A percentile compares a stretch with the other conserved stretches of the same genome.
phyloP scores from a whole-genome alignment of 2,329 filamentous ascomycete genomes.

The Ceratocystis albifundus region DNA sequence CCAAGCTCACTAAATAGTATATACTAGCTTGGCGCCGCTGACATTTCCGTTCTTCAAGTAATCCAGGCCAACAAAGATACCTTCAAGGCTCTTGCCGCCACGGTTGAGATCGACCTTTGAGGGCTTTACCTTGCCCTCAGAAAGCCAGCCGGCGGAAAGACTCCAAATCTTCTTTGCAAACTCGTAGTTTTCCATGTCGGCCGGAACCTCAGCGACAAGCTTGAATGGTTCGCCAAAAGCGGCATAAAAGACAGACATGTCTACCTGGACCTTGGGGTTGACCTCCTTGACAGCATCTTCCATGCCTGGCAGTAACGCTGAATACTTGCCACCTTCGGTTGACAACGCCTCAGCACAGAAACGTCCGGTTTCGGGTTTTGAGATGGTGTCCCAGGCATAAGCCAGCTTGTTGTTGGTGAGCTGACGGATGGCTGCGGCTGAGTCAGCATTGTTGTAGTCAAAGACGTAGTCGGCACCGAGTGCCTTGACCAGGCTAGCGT shows the following conservation, averaged over 20 bases:
- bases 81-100: constrained; percentile 29
- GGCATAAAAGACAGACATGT: constrained; percentile 33
- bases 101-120: constrained; percentile 29
- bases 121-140: constrained; percentile 30
- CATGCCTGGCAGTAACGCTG: constrained; percentile 32
- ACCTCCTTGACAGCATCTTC: constrained; percentile 34
- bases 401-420: constrained; percentile 26
- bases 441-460: constrained; percentile 34
- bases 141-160: constrained; percentile 30
- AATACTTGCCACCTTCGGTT: constrained; percentile 31
- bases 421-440: constrained; percentile 26
- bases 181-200: constrained; percentile 28
- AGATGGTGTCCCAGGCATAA: constrained; percentile 27
- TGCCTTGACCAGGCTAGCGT: constrained; percentile 32
- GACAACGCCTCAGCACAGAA: constrained; percentile 30
- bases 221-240: constrained; percentile 32
- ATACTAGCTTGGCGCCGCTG: constrained; percentile 37
- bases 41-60: constrained; percentile 30
- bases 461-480: constrained; percentile 39
- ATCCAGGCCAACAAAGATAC: constrained; percentile 31
- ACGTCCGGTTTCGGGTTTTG: constrained; percentile 23
- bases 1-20: constrained; percentile 28
- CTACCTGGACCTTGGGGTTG: constrained; percentile 31
- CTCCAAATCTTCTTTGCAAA: constrained; percentile 33
- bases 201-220: constrained; percentile 26